These are phyloP conservation scores for Phytophthora hibernalis DNA, from an alignment of 352 stramenopile genomes.

Conservation along the genomic window DNA sequence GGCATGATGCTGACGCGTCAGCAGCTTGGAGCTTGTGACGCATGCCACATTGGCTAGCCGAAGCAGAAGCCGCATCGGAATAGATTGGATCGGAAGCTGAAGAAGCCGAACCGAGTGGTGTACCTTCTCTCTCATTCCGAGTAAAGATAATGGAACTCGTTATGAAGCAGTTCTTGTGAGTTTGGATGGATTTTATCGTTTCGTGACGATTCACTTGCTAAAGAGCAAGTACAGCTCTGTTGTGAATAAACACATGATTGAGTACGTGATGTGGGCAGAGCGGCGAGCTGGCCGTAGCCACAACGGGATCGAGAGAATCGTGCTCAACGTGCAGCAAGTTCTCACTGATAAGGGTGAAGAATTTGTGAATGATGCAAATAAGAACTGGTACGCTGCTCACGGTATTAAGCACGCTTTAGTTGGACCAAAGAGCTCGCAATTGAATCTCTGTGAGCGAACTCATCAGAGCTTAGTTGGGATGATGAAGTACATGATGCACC, in stretches of 20 bases:
- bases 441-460: background rate
- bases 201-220: conserved; percentile 2
- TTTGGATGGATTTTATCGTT: conserved; percentile 11
- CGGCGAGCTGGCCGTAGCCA: background rate
- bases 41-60: conserved; percentile 11
- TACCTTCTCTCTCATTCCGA: conserved; percentile 8
- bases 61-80: conserved; percentile 8
- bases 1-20: conserved; percentile 9
- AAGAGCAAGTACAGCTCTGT: background rate
- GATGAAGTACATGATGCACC: background rate
- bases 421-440: background rate
- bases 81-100: background rate
- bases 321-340: background rate
- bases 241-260: conserved; percentile 10
- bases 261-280: conserved; percentile 16
- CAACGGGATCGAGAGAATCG: background rate
- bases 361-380: background rate
- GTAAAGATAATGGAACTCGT: conserved; percentile 2
- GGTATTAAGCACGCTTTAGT: background rate
- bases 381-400: background rate
- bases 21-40: background rate
- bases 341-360: background rate
- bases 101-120: background rate
- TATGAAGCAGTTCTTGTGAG: conserved; percentile 7
- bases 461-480: background rate